A percentile compares a stretch with the other conserved stretches of the same genome.
phyloP scores from a whole-genome alignment of 2,329 filamentous ascomycete genomes.

The Aspergillus pseudoglaucus region DNA sequence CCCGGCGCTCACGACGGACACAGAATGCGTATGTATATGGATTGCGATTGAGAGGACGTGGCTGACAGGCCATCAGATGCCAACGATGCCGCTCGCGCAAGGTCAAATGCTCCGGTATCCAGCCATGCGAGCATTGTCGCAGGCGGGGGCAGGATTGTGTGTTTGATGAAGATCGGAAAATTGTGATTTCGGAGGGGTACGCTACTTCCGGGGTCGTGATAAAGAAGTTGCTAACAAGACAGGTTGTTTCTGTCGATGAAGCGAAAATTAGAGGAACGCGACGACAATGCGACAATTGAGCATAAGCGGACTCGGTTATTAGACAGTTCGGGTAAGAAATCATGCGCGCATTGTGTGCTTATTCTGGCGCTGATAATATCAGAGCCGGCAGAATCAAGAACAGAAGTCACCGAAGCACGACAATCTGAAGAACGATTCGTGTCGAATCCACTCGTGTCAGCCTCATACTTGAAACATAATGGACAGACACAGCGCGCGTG shows the following conservation, averaged over 20 bases:
- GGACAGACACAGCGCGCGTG: conserved; percentile 9
- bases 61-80: conserved; percentile 19
- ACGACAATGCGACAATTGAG: conserved; percentile 3
- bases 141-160: conserved; percentile 30
- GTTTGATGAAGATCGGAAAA: conserved; percentile 38
- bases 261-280: conserved; percentile 15
- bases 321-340: background rate
- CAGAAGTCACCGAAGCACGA: conserved; percentile 3
- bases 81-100: conserved; percentile 34
- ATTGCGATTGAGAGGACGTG: background rate
- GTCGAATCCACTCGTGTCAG: conserved; percentile 15
- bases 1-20: conserved; percentile 12
- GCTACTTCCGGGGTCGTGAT: conserved; percentile 3
- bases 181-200: conserved; percentile 40
- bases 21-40: conserved; percentile 13
- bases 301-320: background rate
- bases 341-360: background rate
- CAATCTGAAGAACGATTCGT: conserved; percentile 24
- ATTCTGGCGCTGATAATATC: background rate
- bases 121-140: conserved; percentile 33
- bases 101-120: conserved; percentile 32
- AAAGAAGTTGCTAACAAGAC: background rate
- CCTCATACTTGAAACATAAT: conserved; percentile 22
- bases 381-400: background rate
- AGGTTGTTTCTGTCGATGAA: conserved; percentile 13